Percentiles rank a stretch among this genome's conserved stretches.
These are phyloP conservation scores for Cucurbitaria berberidis DNA, from an alignment of 2,329 filamentous ascomycete species.

Conservation along the genomic window DNA sequence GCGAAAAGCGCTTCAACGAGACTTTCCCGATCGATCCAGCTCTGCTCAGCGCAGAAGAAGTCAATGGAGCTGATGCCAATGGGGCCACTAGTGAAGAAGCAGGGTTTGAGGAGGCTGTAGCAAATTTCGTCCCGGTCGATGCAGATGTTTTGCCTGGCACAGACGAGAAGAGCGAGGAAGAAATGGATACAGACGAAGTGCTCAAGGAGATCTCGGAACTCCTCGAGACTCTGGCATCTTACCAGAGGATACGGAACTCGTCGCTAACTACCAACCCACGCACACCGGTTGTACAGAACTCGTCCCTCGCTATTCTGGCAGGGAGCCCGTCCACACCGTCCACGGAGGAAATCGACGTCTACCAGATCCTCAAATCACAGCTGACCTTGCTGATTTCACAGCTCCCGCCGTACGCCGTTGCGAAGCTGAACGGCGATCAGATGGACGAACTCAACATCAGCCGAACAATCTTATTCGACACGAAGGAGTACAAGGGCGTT, in stretches of 20 bases:
- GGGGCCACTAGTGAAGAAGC: slow-evolving; percentile 41
- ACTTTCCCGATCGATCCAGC: slow-evolving; percentile 63
- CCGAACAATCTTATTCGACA: slow-evolving; percentile 75
- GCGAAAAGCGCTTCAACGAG: slow-evolving; percentile 69
- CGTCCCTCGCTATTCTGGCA: slow-evolving; percentile 60
- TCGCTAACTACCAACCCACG: slow-evolving; percentile 70
- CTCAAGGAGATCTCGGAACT: slow-evolving; percentile 76
- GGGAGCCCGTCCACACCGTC: slow-evolving; percentile 71
- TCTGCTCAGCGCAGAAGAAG: slow-evolving; percentile 46
- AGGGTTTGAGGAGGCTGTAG: slow-evolving; percentile 47
- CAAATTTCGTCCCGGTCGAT: slow-evolving; percentile 44
- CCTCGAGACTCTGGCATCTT: slow-evolving; percentile 76
- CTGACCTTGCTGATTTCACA: slow-evolving; percentile 74
- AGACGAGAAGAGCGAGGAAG: slow-evolving; percentile 52
- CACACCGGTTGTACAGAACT: slow-evolving; percentile 70
- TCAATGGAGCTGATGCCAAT: slow-evolving; percentile 48
- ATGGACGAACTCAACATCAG: slow-evolving; percentile 83
- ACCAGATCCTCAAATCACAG: slow-evolving; percentile 77
- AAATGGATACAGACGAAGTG: slow-evolving; percentile 71
- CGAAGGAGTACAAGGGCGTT: slow-evolving; percentile 74
- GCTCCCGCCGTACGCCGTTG: slow-evolving; percentile 82
- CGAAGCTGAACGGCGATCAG: slow-evolving; percentile 84
- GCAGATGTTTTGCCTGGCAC: slow-evolving; percentile 26
- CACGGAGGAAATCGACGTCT: slow-evolving; percentile 63
- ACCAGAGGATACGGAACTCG: slow-evolving; percentile 79